A percentile compares a stretch with the other conserved stretches of the same genome.
These are phyloP conservation scores for Mycena rebaudengoi DNA, from an alignment of 768 basidiomycete genomes.

Conservation along the genomic window DNA sequence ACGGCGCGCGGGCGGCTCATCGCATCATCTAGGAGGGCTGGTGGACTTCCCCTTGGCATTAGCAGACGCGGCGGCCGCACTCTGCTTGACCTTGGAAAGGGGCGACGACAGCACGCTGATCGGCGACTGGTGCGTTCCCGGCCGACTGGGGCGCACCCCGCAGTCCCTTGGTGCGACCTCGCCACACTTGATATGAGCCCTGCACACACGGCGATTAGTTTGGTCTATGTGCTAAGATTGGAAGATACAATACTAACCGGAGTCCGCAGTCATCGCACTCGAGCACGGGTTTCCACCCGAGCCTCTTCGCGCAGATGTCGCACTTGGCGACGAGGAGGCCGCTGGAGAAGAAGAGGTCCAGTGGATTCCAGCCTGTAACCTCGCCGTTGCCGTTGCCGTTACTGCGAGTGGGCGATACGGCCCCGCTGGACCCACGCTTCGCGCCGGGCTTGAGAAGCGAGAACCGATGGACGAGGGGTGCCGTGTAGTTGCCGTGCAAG, in stretches of 20 bases:
- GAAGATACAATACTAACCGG: slow-evolving; percentile 52
- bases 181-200: slow-evolving; percentile 89
- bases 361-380: slow-evolving; percentile 70
- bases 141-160: slow-evolving; percentile 58
- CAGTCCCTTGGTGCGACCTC: slow-evolving; percentile 85
- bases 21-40: slow-evolving; percentile 31
- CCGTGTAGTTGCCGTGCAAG: slow-evolving; percentile 47
- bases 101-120: slow-evolving; percentile 46
- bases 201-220: slow-evolving; percentile 36
- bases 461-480: slow-evolving; percentile 82
- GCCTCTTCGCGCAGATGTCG: slow-evolving; percentile 80
- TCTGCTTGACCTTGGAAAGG: slow-evolving; percentile 50
- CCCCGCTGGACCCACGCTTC: slow-evolving; percentile 53
- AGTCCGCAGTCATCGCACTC: slow-evolving; percentile 92
- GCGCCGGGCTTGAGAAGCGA: slow-evolving; percentile 84
- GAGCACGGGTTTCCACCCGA: slow-evolving; percentile 87
- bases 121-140: slow-evolving; percentile 35
- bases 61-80: slow-evolving; percentile 33
- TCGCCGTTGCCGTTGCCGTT: slow-evolving; percentile 37
- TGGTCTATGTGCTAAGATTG: neutral
- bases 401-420: slow-evolving; percentile 41
- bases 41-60: slow-evolving; percentile 37
- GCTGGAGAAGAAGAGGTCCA: slow-evolving; percentile 82
- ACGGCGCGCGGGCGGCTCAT: neutral
- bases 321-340: slow-evolving; percentile 79